Conservation (phyloP, 1,284 basidiomycete genomes). For the Ceraceosorus guamensis region DNA sequence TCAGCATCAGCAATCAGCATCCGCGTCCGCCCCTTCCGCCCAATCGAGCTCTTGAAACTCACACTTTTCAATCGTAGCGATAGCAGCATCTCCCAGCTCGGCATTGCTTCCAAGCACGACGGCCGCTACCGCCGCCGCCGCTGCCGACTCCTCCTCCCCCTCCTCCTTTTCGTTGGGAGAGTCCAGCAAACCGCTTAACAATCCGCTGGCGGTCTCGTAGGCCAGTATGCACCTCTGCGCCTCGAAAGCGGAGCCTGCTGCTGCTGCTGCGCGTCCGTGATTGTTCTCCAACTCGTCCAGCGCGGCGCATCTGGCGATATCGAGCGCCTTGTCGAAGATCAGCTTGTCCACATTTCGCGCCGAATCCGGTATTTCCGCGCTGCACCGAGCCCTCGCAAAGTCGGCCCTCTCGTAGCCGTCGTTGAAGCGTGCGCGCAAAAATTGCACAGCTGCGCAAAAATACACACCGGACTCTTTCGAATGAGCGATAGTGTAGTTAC, state of each 20-base stretch:
- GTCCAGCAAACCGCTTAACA: conserved; percentile 82
- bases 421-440: conserved; percentile 57
- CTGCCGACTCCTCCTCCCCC: conserved; percentile 59
- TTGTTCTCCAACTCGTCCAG: conserved; percentile 69
- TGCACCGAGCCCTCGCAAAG: conserved; percentile 53
- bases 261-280: conserved; percentile 6
- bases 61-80: conserved; percentile 40
- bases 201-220: conserved; percentile 90
- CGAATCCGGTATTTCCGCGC: conserved; percentile 51
- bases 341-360: conserved; percentile 53
- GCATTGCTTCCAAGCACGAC: conserved; percentile 1
- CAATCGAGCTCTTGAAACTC: conserved; percentile 1
- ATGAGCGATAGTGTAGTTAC: neutral
- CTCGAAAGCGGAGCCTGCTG: conserved; percentile 1
- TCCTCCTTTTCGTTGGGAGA: conserved; percentile 49
- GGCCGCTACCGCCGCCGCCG: no score
- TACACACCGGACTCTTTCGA: neutral
- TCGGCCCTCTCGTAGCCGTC: conserved; percentile 57
- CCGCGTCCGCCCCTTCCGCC: no score
- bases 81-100: conserved; percentile 30
- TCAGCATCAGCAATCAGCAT: no score
- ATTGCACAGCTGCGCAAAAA: conserved; percentile 53
- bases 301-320: conserved; percentile 75
- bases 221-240: conserved; percentile 65
- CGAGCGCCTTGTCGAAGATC: conserved; percentile 56